Percentiles rank a stretch among this genome's conserved stretches.
These are phyloP conservation scores for Cladosporium colombiae DNA, from an alignment of 2,329 filamentous ascomycete species.

Conservation along the genomic window DNA sequence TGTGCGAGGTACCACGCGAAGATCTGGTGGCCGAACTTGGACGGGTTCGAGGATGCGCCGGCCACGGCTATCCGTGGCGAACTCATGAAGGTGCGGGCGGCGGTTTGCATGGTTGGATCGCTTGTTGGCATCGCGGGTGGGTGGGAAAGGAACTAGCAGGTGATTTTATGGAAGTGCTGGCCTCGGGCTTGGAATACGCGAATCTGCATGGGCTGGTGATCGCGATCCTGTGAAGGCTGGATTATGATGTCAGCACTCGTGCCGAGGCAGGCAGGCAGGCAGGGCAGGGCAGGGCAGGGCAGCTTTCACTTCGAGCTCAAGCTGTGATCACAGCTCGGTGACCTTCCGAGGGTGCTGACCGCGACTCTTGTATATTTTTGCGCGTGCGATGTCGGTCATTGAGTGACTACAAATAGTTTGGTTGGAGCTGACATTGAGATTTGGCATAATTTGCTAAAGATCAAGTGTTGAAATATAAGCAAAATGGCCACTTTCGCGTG, in stretches of 20 bases:
- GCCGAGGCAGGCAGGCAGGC: slow-evolving; percentile 7
- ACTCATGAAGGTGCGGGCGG: slow-evolving; percentile 77
- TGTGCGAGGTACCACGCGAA: slow-evolving; percentile 86
- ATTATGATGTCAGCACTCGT: slow-evolving; percentile 10
- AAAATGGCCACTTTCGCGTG: slow-evolving; percentile 54
- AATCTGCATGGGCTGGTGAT: neutral
- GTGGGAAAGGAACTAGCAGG: neutral
- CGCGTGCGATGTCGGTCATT: slow-evolving; percentile 2
- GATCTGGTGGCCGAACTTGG: slow-evolving; percentile 88
- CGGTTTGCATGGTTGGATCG: slow-evolving; percentile 59
- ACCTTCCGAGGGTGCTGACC: neutral
- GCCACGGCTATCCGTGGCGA: slow-evolving; percentile 82
- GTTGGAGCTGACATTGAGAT: neutral
- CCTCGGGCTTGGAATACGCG: neutral
- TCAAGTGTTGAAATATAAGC: neutral
- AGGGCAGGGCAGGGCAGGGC: too few species aligned
- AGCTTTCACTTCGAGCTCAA: neutral
- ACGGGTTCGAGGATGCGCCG: slow-evolving; percentile 79
- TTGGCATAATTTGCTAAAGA: neutral
- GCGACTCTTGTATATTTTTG: neutral
- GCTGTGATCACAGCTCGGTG: neutral
- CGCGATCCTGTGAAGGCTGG: neutral
- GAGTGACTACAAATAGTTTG: neutral
- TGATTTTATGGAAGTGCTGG: too few species aligned
- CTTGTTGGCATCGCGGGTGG: slow-evolving; percentile 2